Base-by-base conservation (phyloP, 192 early-diverging fungal genomes). In the Entrophospora sp. region DNA sequence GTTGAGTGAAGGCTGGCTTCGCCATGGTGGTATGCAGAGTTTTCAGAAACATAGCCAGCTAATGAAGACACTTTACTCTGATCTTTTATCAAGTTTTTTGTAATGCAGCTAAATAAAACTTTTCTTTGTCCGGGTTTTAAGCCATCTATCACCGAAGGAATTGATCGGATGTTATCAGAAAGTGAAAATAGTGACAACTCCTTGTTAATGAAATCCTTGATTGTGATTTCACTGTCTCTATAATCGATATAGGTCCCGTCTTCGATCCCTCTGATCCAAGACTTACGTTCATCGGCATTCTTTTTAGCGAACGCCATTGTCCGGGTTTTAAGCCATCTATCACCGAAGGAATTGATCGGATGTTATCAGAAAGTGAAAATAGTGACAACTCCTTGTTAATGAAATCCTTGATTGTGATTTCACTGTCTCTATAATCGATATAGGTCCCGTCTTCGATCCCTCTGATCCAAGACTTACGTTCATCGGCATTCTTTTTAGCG, bases 281-380 rank as follows among this genome's bases (percentile, higher is more conserved):
- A 88, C 69, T 99, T 97, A 66, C 96, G 91, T 40, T 96, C 93
- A 64, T 92, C 88, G 0, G 90, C 91, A 71, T 89, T 92, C 69
- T 88, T 89, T 73, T 96, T 97, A 76, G 80, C 92, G 71, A 99
- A 99, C 0, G 95, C 96, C 92, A 99, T 92, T n/a, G n/a, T n/a
- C 91, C 93, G 13, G 95, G 95, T 75, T 99, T 99, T 12, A 99
- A 79, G 0, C 95, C 96, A 74, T 99, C 96, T 5, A 99, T 86
- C 13, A 88, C 76, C 5, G 88, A 93, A 5, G 95, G 95, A 62
- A 99, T 97, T 0, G 96, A 97, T 24, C 96, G 89, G 24, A 85
- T 78, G 64, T 96, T 96, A 69, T 99, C 96, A 0, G 92, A 91
- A 72, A 94, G 91, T 27, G 90, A 92, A 73, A 95, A 99, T 10